These are phyloP conservation scores for Mytilinidion resinicola DNA, from an alignment of 495 filamentous ascomycete species.

Conservation along the genomic window DNA sequence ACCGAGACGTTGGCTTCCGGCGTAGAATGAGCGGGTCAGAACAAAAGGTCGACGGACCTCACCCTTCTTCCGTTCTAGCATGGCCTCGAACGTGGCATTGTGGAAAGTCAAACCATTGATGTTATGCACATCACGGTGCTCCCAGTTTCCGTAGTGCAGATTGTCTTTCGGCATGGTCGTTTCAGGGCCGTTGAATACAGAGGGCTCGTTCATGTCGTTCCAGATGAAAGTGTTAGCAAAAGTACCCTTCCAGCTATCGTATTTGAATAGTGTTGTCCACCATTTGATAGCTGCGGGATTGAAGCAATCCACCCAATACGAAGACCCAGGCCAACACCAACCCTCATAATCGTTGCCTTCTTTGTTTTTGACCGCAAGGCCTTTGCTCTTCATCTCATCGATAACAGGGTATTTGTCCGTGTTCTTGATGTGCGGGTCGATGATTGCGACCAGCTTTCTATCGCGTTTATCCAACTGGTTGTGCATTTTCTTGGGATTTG, in stretches of 20 bases:
- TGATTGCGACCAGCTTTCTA: conserved; percentile 87
- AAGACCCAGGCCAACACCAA: conserved; percentile 97
- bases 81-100: conserved; percentile 82
- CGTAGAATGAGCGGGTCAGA: conserved; percentile 84
- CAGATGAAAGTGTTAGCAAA: conserved; percentile 83
- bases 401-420: conserved; percentile 66
- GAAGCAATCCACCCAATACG: conserved; percentile 92
- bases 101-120: conserved; percentile 88
- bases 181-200: conserved; percentile 96
- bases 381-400: conserved; percentile 75
- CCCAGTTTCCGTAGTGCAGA: conserved; percentile 84
- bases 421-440: conserved; percentile 98
- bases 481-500: conserved; percentile 78
- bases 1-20: conserved; percentile 79
- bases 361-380: conserved; percentile 79
- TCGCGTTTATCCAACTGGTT: conserved; percentile 75
- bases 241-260: conserved; percentile 75
- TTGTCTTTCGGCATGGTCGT: conserved; percentile 98
- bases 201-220: conserved; percentile 99
- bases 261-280: conserved; percentile 86
- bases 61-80: conserved; percentile 72
- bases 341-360: conserved; percentile 85
- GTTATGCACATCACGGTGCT: conserved; percentile 95
- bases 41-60: conserved; percentile 80
- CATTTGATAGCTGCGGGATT: conserved; percentile 78